Conservation (phyloP, 805 yeast genomes). For the Saccharomycopsis malanga region DNA sequence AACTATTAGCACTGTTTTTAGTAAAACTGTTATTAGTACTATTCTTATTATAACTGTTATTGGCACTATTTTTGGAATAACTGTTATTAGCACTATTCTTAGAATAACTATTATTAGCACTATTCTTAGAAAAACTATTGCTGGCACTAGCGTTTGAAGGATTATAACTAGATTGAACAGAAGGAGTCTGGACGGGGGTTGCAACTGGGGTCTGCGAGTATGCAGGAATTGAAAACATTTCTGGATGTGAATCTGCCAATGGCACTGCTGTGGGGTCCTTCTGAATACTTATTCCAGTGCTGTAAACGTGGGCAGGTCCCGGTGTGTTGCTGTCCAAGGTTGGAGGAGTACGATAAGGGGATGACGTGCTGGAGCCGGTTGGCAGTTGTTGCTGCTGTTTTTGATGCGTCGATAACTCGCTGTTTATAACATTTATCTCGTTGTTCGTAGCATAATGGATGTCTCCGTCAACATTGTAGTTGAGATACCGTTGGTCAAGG, state of each 20-base stretch:
- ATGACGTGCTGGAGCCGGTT: neutral
- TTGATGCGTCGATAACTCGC: neutral
- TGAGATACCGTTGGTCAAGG: neutral
- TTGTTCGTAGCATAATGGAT: slow-evolving; percentile 4
- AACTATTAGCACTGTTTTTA: neutral
- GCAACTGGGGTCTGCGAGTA: slow-evolving; percentile 21
- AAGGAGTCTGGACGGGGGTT: slow-evolving; percentile 20
- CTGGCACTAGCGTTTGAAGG: neutral
- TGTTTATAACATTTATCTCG: slow-evolving; percentile 1
- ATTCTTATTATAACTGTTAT: neutral
- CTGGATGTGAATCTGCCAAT: slow-evolving; percentile 14
- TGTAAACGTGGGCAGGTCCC: neutral
- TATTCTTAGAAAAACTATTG: neutral
- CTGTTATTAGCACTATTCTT: too few species aligned
- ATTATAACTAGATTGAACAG: slow-evolving; percentile 4
- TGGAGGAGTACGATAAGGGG: neutral
- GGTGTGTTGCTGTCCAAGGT: neutral
- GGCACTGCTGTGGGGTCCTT: neutral
- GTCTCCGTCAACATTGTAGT: slow-evolving; percentile 13
- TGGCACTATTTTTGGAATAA: too few species aligned
- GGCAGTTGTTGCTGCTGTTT: neutral
- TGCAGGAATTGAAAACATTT: slow-evolving; percentile 16
- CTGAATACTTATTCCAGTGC: neutral
- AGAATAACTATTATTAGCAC: too few species aligned
- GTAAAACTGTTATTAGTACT: neutral